A percentile compares a stretch with the other conserved stretches of the same genome.
Evolutionary conservation across 2,329 filamentous ascomycete species (phyloP).

Genomic region (Didymella lethalis): DNA sequence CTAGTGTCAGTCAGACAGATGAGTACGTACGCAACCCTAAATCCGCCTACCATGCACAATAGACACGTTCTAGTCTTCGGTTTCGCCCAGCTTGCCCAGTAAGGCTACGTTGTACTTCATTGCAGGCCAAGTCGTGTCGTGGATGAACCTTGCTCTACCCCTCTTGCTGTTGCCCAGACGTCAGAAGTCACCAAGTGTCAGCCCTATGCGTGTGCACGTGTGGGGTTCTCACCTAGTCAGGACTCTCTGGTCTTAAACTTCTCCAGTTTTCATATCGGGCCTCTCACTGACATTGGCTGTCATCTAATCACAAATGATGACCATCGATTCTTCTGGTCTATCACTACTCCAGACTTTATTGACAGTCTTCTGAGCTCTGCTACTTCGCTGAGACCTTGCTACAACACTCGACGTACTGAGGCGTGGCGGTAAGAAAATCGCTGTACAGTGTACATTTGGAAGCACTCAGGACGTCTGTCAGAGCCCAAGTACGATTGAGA

Average conservation of each 20-base stretch:
- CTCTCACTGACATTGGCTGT: background rate
- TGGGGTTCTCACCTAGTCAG: background rate
- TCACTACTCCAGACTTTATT: background rate
- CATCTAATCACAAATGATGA: background rate
- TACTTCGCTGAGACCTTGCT: background rate
- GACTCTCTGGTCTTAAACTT: background rate
- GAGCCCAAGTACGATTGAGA: background rate
- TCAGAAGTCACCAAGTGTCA: slow-evolving; percentile 23
- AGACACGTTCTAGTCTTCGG: background rate
- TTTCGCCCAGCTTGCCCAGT: background rate
- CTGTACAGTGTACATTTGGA: background rate
- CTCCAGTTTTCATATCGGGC: background rate
- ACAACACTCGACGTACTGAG: background rate
- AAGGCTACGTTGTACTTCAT: background rate
- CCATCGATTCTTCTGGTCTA: background rate
- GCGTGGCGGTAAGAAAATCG: background rate
- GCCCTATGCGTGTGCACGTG: slow-evolving; percentile 24
- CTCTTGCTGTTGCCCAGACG: background rate
- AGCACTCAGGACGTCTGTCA: background rate
- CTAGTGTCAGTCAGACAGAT: background rate
- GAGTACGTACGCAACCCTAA: background rate
- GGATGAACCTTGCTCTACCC: background rate
- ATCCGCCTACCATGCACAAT: background rate
- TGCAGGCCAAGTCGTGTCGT: background rate
- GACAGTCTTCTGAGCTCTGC: background rate